Conservation (phyloP, 305 asterid genomes). For the Fraxinus platypoda region DNA sequence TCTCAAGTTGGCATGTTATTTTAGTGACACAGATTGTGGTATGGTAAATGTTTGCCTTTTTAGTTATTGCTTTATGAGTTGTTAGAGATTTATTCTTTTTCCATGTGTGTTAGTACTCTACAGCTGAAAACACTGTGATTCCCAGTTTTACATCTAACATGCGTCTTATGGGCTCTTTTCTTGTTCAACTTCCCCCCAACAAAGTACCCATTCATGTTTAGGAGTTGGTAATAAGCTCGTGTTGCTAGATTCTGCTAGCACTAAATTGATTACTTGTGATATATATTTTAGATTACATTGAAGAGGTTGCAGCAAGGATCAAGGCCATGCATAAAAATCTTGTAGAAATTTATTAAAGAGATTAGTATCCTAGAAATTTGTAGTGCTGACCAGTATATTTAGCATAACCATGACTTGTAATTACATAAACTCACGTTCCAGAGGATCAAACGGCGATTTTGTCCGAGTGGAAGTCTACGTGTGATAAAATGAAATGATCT, state of each 20-base stretch:
- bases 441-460: neutral
- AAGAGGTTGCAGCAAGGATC: neutral
- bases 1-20: neutral
- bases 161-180: neutral
- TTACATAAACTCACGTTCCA: neutral
- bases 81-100: neutral
- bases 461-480: neutral
- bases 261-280: neutral
- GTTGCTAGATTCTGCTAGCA: neutral
- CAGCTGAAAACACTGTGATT: neutral
- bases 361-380: neutral
- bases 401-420: neutral
- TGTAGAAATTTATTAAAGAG: neutral
- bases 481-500: neutral
- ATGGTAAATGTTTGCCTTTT: neutral
- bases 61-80: neutral
- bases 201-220: neutral
- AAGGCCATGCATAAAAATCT: neutral
- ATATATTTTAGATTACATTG: neutral
- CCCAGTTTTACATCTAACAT: neutral
- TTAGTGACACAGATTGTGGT: neutral
- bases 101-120: neutral
- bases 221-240: neutral
- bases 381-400: neutral
- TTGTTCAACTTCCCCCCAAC: neutral